Percentiles rank a stretch among this genome's conserved stretches.
Evolutionary conservation across 75 land plant species (phyloP).

Genomic region (Picea sitchensis): DNA sequence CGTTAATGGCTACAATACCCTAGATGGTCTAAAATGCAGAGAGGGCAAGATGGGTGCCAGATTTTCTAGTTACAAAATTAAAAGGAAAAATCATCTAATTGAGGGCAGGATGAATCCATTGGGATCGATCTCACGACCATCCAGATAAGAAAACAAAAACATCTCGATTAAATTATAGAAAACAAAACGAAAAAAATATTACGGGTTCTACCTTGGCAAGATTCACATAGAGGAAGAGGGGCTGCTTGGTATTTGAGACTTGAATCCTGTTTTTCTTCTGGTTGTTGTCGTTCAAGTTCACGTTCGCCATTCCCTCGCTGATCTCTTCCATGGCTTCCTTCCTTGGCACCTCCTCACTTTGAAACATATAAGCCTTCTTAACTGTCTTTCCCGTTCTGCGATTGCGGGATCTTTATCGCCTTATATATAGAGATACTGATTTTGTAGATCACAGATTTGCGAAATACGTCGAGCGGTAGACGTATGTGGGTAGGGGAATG

Average conservation of each 20-base stretch:
- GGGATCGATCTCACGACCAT: neutral
- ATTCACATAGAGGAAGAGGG: constrained; percentile 88
- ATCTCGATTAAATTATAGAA: too few relatives aligned
- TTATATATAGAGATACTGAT: too few relatives aligned
- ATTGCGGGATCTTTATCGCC: too few relatives aligned
- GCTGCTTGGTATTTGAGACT: constrained; percentile 92
- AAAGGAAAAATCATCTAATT: too few relatives aligned
- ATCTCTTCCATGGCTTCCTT: constrained; percentile 35
- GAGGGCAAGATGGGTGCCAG: neutral
- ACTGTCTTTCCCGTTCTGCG: too few relatives aligned
- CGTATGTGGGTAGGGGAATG: too few relatives aligned
- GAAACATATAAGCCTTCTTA: too few relatives aligned
- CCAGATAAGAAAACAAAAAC: neutral
- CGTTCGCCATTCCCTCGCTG: constrained; percentile 28
- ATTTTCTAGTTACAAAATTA: too few relatives aligned
- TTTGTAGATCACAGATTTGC: too few relatives aligned
- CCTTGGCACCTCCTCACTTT: neutral
- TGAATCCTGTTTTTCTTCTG: constrained; percentile 89
- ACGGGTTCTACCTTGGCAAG: constrained; percentile 61
- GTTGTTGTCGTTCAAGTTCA: constrained; percentile 15
- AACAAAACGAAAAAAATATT: neutral
- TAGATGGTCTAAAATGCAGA: neutral
- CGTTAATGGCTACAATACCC: neutral
- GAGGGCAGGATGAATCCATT: neutral
- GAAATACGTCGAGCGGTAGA: too few relatives aligned